Evolutionary conservation across 202 grass and related monocot species (phyloP).

Genomic region (Zoysia matrella): DNA sequence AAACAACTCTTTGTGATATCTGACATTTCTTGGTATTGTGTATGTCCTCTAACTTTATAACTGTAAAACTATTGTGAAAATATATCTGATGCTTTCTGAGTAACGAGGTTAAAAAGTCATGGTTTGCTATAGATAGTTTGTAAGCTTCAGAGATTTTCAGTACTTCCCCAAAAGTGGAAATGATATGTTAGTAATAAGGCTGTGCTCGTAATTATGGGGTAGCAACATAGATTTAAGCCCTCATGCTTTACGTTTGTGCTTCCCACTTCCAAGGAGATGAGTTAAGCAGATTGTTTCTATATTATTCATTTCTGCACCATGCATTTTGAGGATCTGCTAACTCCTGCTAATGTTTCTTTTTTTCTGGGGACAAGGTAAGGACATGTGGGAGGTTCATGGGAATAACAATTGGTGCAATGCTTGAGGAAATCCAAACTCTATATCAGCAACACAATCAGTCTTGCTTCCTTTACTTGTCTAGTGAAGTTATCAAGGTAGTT

Average conservation of each 20-base stretch:
- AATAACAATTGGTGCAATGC: constrained; percentile 86
- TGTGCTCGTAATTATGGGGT: neutral
- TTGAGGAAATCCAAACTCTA: constrained; percentile 89
- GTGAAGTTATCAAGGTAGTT: constrained; percentile 99
- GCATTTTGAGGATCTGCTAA: constrained; percentile 36
- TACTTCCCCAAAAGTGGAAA: constrained; percentile 12
- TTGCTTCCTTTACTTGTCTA: constrained; percentile 96
- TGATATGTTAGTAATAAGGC: neutral
- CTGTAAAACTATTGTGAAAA: neutral
- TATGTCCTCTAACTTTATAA: neutral
- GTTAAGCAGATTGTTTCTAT: constrained; percentile 19
- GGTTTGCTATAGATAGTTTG: neutral
- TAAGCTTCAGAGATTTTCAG: neutral
- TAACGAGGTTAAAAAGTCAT: neutral
- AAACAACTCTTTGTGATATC: constrained; percentile 2
- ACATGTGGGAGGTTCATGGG: constrained; percentile 88
- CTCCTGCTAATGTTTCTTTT: constrained; percentile 44
- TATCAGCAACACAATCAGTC: constrained; percentile 96
- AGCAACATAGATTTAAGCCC: neutral
- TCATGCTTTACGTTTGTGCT: constrained; percentile 19
- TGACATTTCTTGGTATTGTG: neutral
- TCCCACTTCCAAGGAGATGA: constrained; percentile 24
- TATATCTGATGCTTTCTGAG: neutral
- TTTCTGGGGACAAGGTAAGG: constrained; percentile 72
- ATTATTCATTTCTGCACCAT: constrained; percentile 16